Conservation (phyloP, 2,329 filamentous ascomycete genomes). For the Calycina herbarum region DNA sequence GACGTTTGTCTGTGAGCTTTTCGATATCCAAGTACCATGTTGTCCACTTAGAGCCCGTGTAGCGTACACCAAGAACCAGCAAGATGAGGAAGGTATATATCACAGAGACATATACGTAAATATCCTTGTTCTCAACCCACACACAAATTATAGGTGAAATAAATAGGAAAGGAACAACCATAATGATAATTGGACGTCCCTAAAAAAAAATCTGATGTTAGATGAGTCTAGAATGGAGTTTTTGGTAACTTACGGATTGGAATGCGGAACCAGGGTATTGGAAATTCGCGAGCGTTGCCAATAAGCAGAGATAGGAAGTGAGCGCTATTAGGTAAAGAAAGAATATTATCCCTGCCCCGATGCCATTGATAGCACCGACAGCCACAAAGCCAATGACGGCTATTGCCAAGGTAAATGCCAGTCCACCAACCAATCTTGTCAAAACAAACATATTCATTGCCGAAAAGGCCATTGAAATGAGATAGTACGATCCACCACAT, state of each 20-base stretch:
- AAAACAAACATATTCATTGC: constrained; percentile 46
- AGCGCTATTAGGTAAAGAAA: constrained; percentile 58
- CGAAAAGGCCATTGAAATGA: constrained; percentile 54
- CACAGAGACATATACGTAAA: constrained; percentile 55
- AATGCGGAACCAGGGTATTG: constrained; percentile 31
- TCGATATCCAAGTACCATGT: constrained; percentile 54
- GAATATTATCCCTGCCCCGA: constrained; percentile 54
- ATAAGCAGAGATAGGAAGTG: constrained; percentile 57
- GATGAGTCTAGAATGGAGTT: constrained; percentile 14
- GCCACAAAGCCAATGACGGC: constrained; percentile 49
- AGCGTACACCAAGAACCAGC: constrained; percentile 53
- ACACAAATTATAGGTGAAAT: constrained; percentile 57
- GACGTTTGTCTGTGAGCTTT: constrained; percentile 46
- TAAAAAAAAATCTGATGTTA: neutral
- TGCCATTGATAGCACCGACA: constrained; percentile 47
- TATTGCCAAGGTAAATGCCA: constrained; percentile 46
- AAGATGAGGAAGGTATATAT: constrained; percentile 53
- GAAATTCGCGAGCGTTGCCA: constrained; percentile 47
- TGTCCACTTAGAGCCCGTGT: constrained; percentile 57
- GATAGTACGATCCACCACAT: constrained; percentile 62
- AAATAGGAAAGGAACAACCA: constrained; percentile 55
- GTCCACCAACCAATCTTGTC: constrained; percentile 48
- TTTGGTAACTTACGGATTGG: constrained; percentile 43
- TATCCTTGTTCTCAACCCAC: constrained; percentile 52
- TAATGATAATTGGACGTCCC: constrained; percentile 51